A percentile compares a stretch with the other conserved stretches of the same genome.
phyloP scores from a whole-genome alignment of 768 basidiomycete genomes.

The Gloeopeniophorella convolvens region DNA sequence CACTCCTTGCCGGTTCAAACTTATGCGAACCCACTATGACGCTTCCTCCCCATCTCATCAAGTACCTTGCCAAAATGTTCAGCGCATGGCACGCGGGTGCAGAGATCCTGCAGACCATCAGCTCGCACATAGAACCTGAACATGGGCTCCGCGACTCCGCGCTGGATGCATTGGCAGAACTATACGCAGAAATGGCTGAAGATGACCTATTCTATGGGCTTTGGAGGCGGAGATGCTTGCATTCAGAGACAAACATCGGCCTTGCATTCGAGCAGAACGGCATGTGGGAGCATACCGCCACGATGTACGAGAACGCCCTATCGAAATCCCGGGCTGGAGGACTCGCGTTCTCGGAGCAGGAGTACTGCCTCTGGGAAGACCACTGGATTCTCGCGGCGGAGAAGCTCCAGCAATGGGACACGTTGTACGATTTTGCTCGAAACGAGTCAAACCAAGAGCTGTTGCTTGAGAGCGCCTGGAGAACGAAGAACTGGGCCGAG shows the following conservation, averaged over 20 bases:
- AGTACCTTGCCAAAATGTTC: slow-evolving; percentile 94
- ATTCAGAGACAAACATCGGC: slow-evolving; percentile 82
- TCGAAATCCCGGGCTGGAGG: slow-evolving; percentile 72
- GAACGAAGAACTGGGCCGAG: slow-evolving; percentile 87
- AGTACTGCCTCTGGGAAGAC: slow-evolving; percentile 98
- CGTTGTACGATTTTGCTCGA: slow-evolving; percentile 83
- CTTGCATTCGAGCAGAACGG: slow-evolving; percentile 93
- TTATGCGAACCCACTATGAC: slow-evolving; percentile 84
- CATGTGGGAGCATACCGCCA: slow-evolving; percentile 91
- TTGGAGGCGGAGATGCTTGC: slow-evolving; percentile 87
- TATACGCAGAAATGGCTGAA: slow-evolving; percentile 93
- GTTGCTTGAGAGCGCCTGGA: slow-evolving; percentile 92
- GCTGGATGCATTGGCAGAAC: slow-evolving; percentile 85
- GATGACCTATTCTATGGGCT: slow-evolving; percentile 97
- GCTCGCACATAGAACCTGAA: slow-evolving; percentile 76
- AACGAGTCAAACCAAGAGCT: slow-evolving; percentile 89
- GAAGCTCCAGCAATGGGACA: slow-evolving; percentile 98
- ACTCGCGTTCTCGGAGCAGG: slow-evolving; percentile 87
- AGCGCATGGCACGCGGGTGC: slow-evolving; percentile 91
- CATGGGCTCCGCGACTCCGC: slow-evolving; percentile 72
- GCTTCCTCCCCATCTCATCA: slow-evolving; percentile 90
- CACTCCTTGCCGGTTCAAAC: slow-evolving; percentile 76
- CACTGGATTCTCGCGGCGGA: slow-evolving; percentile 96
- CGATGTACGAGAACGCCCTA: slow-evolving; percentile 86
- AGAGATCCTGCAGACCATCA: slow-evolving; percentile 78